Conservation (phyloP, 2,329 filamentous ascomycete species). For the Neophaeococcomyces aloes region DNA sequence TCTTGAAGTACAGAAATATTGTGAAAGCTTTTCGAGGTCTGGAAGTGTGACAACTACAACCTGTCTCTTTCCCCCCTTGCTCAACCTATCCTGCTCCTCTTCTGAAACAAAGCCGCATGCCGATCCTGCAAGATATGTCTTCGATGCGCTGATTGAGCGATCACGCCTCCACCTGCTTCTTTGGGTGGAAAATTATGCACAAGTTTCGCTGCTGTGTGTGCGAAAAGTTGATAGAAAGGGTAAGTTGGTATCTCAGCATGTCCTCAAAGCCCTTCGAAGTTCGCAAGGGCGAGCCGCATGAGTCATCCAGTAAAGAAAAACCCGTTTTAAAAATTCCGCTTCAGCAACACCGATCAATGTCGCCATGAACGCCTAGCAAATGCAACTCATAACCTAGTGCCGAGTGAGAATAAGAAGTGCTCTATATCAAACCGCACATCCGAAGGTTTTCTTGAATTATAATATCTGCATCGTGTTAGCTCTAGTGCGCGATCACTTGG, state of each 20-base stretch:
- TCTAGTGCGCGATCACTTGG: too few species aligned
- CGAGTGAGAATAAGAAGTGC: not conserved
- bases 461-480: slow-evolving; percentile 63
- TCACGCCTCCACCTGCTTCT: too few species aligned
- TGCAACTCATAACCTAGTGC: slow-evolving; percentile 1
- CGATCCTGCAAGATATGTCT: too few species aligned
- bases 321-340: slow-evolving; percentile 1
- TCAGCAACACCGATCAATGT: not conserved
- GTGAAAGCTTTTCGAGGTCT: too few species aligned
- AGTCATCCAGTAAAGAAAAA: slow-evolving; percentile 6
- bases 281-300: slow-evolving; percentile 7
- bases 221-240: not conserved
- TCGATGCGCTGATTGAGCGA: too few species aligned
- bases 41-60: too few species aligned
- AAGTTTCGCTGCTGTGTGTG: not conserved
- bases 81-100: too few species aligned
- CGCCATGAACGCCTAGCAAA: slow-evolving; percentile 4
- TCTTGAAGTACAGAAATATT: too few species aligned
- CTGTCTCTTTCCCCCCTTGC: too few species aligned
- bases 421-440: slow-evolving; percentile 87
- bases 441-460: slow-evolving; percentile 99
- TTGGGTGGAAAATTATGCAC: slow-evolving; percentile 5
- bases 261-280: slow-evolving; percentile 6
- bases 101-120: too few species aligned
- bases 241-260: slow-evolving; percentile 4